Evolutionary conservation across 371 early-diverging fungal genomes (phyloP).

Genomic region (Coemansia sp.): DNA sequence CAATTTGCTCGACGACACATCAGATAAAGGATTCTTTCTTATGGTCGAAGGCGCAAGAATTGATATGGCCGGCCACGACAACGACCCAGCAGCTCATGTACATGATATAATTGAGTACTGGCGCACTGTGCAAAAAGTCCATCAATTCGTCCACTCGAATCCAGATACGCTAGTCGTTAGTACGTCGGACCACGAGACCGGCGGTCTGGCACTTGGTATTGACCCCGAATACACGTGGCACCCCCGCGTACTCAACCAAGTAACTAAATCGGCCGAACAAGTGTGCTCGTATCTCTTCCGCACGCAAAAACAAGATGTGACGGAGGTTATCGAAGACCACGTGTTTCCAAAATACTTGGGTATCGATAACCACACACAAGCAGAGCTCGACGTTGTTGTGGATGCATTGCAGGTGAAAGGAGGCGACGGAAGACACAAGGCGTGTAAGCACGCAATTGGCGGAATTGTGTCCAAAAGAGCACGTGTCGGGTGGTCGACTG

Average conservation of each 20-base stretch:
- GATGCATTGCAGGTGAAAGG: not conserved
- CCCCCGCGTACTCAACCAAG: constrained; percentile 70
- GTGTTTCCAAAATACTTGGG: constrained; percentile 66
- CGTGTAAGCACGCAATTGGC: constrained; percentile 61
- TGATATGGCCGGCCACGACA: constrained; percentile 60
- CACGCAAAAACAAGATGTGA: constrained; percentile 14
- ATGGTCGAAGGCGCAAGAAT: constrained; percentile 96
- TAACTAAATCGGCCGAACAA: constrained; percentile 65
- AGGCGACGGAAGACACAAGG: constrained; percentile 8
- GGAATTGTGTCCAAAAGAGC: constrained; percentile 73
- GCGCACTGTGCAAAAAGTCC: constrained; percentile 69
- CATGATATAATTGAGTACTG: constrained; percentile 91
- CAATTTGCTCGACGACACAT: constrained; percentile 57
- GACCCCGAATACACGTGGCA: constrained; percentile 84
- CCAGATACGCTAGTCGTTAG: constrained; percentile 84
- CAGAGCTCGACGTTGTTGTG: constrained; percentile 61
- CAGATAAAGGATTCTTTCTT: constrained; percentile 77
- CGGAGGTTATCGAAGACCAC: constrained; percentile 46
- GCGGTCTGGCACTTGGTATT: constrained; percentile 79
- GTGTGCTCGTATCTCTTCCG: constrained; percentile 49
- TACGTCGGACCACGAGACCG: constrained; percentile 94
- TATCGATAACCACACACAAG: constrained; percentile 64
- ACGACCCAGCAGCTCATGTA: constrained; percentile 89
- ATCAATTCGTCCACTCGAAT: constrained; percentile 69
- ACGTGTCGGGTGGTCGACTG: constrained; percentile 82